Percentiles rank a stretch among this genome's conserved stretches.
Conservation (phyloP, 1,284 basidiomycete species). For the Ustilago lituana region DNA sequence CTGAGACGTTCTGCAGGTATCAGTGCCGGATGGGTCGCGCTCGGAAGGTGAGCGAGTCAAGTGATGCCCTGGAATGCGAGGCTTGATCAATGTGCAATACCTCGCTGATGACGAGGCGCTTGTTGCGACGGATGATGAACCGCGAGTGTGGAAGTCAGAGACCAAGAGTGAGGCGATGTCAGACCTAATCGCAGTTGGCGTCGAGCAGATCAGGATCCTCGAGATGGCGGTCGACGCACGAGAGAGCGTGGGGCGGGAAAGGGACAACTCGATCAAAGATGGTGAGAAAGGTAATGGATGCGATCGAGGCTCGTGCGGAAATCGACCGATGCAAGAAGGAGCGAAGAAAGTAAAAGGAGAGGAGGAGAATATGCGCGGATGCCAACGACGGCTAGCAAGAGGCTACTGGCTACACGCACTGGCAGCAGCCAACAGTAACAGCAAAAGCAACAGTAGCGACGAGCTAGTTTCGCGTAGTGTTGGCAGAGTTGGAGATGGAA, state of each 20-base stretch:
- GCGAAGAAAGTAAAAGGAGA: neutral
- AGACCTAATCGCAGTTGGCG: neutral
- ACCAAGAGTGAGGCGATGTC: too few relatives aligned
- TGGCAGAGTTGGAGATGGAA: neutral
- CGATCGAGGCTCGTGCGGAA: neutral
- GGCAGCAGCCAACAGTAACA: too few relatives aligned
- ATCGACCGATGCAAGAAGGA: neutral
- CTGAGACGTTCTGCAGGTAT: too few relatives aligned
- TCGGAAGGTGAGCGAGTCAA: too few relatives aligned
- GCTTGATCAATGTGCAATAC: too few relatives aligned
- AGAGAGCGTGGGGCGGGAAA: neutral
- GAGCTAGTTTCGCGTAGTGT: neutral
- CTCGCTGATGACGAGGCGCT: too few relatives aligned
- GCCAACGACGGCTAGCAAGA: neutral
- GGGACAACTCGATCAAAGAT: neutral
- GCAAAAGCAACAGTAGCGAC: neutral
- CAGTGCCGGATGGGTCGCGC: too few relatives aligned
- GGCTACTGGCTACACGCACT: too few relatives aligned
- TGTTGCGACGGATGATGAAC: too few relatives aligned
- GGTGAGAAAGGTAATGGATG: neutral
- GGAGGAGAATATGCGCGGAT: neutral
- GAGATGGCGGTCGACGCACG: neutral
- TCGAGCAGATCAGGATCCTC: neutral
- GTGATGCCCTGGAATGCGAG: too few relatives aligned
- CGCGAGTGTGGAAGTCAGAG: too few relatives aligned